phyloP scores from a whole-genome alignment of 768 basidiomycete species.

The Nevesoporus exiguus region DNA sequence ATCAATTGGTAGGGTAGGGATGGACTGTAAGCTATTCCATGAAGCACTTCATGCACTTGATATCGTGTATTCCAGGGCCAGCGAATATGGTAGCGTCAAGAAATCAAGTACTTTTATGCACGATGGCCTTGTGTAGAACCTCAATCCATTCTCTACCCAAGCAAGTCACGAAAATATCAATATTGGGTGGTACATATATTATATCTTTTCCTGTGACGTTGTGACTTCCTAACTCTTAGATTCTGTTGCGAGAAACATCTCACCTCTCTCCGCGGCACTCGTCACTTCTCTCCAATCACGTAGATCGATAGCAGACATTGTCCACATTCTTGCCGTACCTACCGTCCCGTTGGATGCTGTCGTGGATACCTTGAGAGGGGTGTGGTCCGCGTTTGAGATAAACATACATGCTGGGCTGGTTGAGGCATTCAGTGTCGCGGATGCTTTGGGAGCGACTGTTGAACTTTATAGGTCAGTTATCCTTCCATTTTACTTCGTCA shows the following conservation, averaged over 20 bases:
- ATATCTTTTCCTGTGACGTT: not conserved
- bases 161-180: slow-evolving; percentile 13
- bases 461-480: slow-evolving; percentile 35
- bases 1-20: slow-evolving; percentile 39
- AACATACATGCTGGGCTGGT: slow-evolving; percentile 37
- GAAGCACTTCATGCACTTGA: not conserved
- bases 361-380: slow-evolving; percentile 44
- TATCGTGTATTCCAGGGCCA: slow-evolving; percentile 45
- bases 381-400: slow-evolving; percentile 45
- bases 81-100: slow-evolving; percentile 54
- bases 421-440: slow-evolving; percentile 40
- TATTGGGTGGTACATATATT: slow-evolving; percentile 18
- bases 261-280: slow-evolving; percentile 23
- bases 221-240: slow-evolving; percentile 27
- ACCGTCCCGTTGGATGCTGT: slow-evolving; percentile 41
- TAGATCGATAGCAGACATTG: slow-evolving; percentile 55
- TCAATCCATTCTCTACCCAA: slow-evolving; percentile 46
- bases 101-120: slow-evolving; percentile 55
- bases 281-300: slow-evolving; percentile 47
- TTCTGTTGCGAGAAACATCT: slow-evolving; percentile 25
- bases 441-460: slow-evolving; percentile 48
- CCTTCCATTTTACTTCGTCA: not conserved
- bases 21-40: slow-evolving; percentile 43
- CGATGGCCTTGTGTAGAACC: slow-evolving; percentile 43
- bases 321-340: slow-evolving; percentile 49